Conservation (phyloP, 805 yeast species). For the Metschnikowia koreensis region DNA sequence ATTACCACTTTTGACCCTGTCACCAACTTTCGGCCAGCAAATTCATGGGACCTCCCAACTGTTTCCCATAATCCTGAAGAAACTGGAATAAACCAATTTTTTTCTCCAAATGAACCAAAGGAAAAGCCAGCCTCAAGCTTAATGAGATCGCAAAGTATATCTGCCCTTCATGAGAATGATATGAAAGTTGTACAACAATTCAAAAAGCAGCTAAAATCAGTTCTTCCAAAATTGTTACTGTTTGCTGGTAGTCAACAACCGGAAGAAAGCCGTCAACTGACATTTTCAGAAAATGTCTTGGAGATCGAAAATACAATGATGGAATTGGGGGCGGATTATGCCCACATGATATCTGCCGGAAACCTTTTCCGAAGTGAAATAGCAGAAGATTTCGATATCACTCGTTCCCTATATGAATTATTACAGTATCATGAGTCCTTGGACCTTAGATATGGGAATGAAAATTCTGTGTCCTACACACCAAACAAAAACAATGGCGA, state of each 20-base stretch:
- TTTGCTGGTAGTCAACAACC: background rate
- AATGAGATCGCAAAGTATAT: background rate
- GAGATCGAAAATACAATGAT: background rate
- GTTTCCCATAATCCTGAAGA: too few species aligned
- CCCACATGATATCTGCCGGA: background rate
- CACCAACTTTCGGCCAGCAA: too few species aligned
- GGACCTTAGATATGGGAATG: background rate
- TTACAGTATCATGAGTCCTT: conserved; percentile 1
- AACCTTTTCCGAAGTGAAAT: background rate
- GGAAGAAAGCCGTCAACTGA: too few species aligned
- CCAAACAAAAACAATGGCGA: too few species aligned
- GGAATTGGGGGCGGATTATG: background rate
- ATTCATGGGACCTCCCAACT: too few species aligned
- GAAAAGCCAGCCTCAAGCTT: too few species aligned
- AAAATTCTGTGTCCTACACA: background rate
- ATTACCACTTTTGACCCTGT: too few species aligned
- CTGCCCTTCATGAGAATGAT: conserved; percentile 1
- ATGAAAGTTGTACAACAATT: background rate
- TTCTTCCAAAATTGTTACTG: background rate
- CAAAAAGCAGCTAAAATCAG: background rate
- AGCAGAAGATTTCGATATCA: background rate
- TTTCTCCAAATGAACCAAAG: too few species aligned
- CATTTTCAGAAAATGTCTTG: background rate
- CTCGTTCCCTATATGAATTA: background rate
- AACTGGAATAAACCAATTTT: too few species aligned